phyloP scores from a whole-genome alignment of 495 filamentous ascomycete species.

The Collariella sp. region DNA sequence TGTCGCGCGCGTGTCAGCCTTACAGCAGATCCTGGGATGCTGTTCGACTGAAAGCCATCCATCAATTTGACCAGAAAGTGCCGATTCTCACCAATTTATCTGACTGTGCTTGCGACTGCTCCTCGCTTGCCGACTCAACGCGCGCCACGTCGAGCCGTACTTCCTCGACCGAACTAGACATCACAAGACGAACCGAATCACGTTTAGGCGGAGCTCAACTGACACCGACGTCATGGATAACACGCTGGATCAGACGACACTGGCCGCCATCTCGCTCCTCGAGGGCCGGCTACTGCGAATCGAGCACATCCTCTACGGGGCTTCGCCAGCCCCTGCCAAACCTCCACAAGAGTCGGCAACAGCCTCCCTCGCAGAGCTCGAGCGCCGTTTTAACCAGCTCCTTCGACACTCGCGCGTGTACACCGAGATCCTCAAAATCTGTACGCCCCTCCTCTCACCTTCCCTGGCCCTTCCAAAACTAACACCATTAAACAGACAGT shows the following conservation, averaged over 20 bases:
- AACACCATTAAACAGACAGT: conserved; percentile 28
- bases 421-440: conserved; percentile 42
- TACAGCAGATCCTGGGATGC: too few relatives aligned
- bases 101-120: too few relatives aligned
- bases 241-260: conserved; percentile 42
- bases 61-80: too few relatives aligned
- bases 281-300: conserved; percentile 66
- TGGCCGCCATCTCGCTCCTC: conserved; percentile 64
- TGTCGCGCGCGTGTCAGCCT: too few relatives aligned
- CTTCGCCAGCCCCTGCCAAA: conserved; percentile 24
- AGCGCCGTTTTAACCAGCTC: conserved; percentile 42
- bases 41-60: too few relatives aligned
- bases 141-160: too few relatives aligned
- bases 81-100: too few relatives aligned
- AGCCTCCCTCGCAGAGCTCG: conserved; percentile 54
- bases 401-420: conserved; percentile 37
- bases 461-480: not conserved
- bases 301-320: conserved; percentile 64
- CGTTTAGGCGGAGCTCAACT: not conserved
- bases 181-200: not conserved
- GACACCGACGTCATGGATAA: conserved; percentile 34
- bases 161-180: too few relatives aligned
- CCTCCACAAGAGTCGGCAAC: conserved; percentile 38
- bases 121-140: too few relatives aligned
- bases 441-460: conserved; percentile 21